phyloP scores from a whole-genome alignment of 495 filamentous ascomycete species.

The Margaritispora aquatica region DNA sequence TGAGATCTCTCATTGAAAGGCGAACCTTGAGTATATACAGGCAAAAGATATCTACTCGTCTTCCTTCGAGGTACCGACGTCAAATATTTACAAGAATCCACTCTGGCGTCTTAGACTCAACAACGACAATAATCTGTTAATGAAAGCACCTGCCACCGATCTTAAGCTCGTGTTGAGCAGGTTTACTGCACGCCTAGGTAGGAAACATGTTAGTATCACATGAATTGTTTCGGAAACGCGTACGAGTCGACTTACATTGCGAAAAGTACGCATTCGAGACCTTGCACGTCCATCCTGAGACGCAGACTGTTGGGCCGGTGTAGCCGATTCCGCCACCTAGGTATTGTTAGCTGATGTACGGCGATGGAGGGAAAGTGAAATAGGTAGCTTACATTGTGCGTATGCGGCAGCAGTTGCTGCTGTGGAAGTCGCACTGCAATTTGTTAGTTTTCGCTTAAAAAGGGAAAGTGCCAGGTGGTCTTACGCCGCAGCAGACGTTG shows the following conservation, averaged over 20 bases:
- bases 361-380: not conserved
- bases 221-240: not conserved
- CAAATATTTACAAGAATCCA: too few relatives aligned
- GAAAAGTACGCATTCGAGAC: conserved; percentile 2
- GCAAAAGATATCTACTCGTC: too few relatives aligned
- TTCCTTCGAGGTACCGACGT: too few relatives aligned
- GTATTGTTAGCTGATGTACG: not conserved
- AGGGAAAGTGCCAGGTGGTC: not conserved
- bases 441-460: not conserved
- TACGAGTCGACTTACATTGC: not conserved
- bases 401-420: not conserved
- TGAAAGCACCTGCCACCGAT: too few relatives aligned
- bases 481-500: not conserved
- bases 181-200: not conserved
- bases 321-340: not conserved
- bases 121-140: too few relatives aligned
- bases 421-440: not conserved
- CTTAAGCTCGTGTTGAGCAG: too few relatives aligned
- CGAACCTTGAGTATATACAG: too few relatives aligned
- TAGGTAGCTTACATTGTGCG: not conserved
- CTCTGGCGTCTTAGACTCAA: too few relatives aligned
- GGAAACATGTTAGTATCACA: not conserved
- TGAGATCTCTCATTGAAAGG: too few relatives aligned
- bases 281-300: not conserved
- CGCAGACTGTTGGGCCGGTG: conserved; percentile 4